Evolutionary conservation across 1,139 yeast genomes (phyloP), one percentile per base, ranked within the genome.

Genomic region (Scheffersomyces lignicola): DNA sequence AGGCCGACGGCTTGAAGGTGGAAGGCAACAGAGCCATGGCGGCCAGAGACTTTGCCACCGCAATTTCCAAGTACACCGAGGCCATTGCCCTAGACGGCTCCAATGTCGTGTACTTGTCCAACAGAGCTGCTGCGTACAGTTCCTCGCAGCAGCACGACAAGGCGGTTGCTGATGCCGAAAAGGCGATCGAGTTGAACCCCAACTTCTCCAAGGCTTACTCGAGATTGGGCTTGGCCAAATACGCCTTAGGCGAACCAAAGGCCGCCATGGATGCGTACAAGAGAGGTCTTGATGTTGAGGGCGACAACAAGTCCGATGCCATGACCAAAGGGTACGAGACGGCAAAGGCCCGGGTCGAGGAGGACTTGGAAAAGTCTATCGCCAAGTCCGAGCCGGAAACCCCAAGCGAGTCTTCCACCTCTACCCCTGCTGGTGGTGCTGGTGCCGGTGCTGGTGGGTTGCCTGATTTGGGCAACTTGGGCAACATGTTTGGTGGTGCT

Each of bases 51-150:
- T 90, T 75, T 53, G 68, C 66, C 5, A 71, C 60, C 23, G 97
- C 98, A 10, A 73, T 89, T 41, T 72, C 69, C 17, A 80, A 83
- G 48, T 92, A 92, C 62, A 75, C 95, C 8, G 78, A 76, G 41
- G 97, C 98, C n/a, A 79, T 90, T 44, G 79, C 65, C 21, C 62
- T 83, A 37, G 76, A 82, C 44, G 78, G 88, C 34, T 59, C 73
- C 11, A 89, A 89, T 57, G 90, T 89, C 11, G 86, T 94, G 18
- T 94, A 83, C 63, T 78, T 76, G 44, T 89, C 97, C 23, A 92
- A 92, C 68, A 80, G 99, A 58, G 97, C 99, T 12, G 98, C 99
- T 33, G 98, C 98, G 5, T 80, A 85, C 60, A 86, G 96, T 12
- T 87, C 96, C 7, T 58, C 76, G 30, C 75, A 80, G 41, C 71